A percentile compares a stretch with the other conserved stretches of the same genome.
phyloP scores from a whole-genome alignment of 148 eudicot genomes.

The Agrostemma githago region DNA sequence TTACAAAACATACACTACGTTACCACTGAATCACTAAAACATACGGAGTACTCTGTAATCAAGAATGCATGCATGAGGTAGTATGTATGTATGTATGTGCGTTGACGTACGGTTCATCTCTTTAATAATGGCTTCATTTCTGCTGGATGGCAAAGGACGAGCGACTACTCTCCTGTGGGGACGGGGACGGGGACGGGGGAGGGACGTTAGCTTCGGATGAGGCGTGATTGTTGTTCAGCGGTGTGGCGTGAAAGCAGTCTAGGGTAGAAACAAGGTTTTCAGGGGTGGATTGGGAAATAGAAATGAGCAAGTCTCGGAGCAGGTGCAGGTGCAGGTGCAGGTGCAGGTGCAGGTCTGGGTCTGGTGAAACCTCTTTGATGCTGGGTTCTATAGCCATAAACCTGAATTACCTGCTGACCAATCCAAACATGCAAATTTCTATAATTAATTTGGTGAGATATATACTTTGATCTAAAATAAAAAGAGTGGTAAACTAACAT shows the following conservation, averaged over 20 bases:
- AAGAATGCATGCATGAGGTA: not conserved
- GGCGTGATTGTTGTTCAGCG: not conserved
- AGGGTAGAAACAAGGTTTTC: not conserved
- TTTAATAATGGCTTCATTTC: not conserved
- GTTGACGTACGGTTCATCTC: too few relatives aligned
- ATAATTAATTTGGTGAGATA: too few relatives aligned
- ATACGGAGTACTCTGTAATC: too few relatives aligned
- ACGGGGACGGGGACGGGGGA: not conserved
- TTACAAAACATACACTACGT: not conserved
- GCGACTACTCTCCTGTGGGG: not conserved
- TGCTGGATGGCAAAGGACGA: not conserved
- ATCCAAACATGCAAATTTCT: not conserved
- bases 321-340: not conserved
- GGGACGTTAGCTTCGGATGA: not conserved
- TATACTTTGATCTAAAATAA: too few relatives aligned
- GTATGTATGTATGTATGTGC: not conserved
- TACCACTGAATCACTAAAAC: not conserved
- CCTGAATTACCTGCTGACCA: not conserved
- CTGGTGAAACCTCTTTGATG: not conserved
- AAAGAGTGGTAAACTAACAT: too few relatives aligned
- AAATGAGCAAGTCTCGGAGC: conserved; percentile 20
- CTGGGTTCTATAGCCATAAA: conserved; percentile 20
- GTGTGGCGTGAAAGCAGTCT: conserved; percentile 1
- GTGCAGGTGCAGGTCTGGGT: not conserved
- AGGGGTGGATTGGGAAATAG: conserved; percentile 19